Conservation (phyloP, 805 yeast species). For the Lipomyces kockii region DNA sequence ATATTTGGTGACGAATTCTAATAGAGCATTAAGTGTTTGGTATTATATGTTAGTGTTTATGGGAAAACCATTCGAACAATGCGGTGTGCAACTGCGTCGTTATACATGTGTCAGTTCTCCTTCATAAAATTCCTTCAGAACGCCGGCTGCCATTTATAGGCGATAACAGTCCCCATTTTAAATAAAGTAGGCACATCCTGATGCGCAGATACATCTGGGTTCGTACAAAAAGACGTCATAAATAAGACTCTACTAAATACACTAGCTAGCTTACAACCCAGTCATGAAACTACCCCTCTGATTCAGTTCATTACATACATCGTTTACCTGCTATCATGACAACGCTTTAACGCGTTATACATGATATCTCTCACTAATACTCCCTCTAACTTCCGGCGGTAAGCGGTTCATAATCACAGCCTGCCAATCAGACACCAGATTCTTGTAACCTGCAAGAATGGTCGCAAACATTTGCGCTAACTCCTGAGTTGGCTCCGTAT, state of each 20-base stretch:
- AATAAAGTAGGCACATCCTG: no score
- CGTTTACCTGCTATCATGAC: no score
- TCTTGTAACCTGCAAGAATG: conserved; percentile 42
- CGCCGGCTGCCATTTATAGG: no score
- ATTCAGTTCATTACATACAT: conserved; percentile 9
- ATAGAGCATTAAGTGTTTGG: not conserved
- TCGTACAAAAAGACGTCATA: not conserved
- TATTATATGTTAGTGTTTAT: no score
- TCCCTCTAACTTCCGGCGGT: conserved; percentile 35
- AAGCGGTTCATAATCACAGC: conserved; percentile 36
- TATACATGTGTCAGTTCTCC: not conserved
- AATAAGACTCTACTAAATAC: not conserved
- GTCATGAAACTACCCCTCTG: not conserved
- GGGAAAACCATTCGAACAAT: no score
- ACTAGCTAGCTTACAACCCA: not conserved
- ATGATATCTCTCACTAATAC: conserved; percentile 23
- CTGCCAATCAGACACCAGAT: conserved; percentile 40
- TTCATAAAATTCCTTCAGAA: no score
- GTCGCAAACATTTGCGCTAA: conserved; percentile 41
- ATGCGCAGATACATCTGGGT: not conserved
- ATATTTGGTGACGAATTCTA: no score
- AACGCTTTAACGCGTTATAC: conserved; percentile 7
- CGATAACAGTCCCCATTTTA: no score
- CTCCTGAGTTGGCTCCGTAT: conserved; percentile 43
- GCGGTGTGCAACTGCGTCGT: not conserved